phyloP scores from a whole-genome alignment of 2,329 filamentous ascomycete species.

The Penicillium sp. region DNA sequence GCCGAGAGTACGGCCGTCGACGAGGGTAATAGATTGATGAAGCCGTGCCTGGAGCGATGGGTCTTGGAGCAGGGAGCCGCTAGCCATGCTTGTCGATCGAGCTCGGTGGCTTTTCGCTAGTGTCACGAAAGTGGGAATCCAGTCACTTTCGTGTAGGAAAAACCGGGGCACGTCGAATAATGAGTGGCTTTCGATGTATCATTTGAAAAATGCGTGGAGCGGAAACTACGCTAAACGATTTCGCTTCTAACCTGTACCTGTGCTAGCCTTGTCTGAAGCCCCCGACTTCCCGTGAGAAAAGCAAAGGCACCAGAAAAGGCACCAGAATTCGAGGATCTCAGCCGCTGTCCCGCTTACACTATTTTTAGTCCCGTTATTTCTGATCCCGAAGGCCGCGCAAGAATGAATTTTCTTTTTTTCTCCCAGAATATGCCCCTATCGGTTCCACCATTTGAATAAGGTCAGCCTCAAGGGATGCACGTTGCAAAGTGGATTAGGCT shows the following conservation, averaged over 20 bases:
- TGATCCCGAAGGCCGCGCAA: background rate
- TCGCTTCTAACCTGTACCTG: background rate
- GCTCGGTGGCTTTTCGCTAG: slow-evolving; percentile 13
- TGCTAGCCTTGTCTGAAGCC: background rate
- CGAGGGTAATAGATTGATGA: slow-evolving; percentile 2
- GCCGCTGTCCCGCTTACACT: background rate
- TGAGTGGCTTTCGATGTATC: background rate
- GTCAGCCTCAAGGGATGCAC: background rate
- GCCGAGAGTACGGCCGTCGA: background rate
- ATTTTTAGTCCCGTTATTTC: background rate
- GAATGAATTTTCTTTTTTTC: background rate
- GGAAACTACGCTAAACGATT: background rate
- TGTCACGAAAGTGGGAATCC: background rate
- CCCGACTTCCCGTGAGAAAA: background rate
- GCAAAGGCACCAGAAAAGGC: background rate
- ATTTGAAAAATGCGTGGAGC: background rate
- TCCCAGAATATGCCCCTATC: background rate
- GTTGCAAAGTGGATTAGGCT: background rate
- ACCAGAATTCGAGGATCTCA: background rate
- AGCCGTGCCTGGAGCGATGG: slow-evolving; percentile 3
- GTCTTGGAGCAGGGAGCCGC: slow-evolving; percentile 7
- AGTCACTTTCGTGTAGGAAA: background rate
- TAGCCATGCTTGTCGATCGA: slow-evolving; percentile 12
- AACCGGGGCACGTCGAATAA: background rate
- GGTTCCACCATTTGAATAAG: background rate